These are phyloP conservation scores for Hyparrhenia diplandra DNA, from an alignment of 176 grass and related monocot species.

Conservation along the genomic window DNA sequence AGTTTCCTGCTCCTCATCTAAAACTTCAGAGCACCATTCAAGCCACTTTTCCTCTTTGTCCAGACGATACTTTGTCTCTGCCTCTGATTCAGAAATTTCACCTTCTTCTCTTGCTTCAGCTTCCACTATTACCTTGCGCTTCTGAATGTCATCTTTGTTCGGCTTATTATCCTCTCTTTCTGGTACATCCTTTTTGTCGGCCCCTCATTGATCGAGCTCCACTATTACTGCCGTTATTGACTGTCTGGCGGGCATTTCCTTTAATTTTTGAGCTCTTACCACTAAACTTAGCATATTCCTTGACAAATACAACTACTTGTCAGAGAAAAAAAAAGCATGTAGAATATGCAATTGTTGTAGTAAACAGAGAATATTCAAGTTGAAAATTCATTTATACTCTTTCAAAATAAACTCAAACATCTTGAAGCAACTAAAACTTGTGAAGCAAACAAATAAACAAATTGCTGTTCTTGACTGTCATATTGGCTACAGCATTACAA, in stretches of 20 bases:
- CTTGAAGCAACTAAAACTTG: conserved; percentile 1
- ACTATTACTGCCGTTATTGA: conserved; percentile 55
- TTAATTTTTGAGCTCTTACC: conserved; percentile 65
- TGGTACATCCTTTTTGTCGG: conserved; percentile 53
- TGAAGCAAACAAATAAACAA: conserved; percentile 15
- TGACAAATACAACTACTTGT: conserved; percentile 28
- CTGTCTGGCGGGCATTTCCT: conserved; percentile 44
- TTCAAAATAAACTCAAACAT: neutral
- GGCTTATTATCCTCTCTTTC: conserved; percentile 54
- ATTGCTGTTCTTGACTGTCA: neutral
- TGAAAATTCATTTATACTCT: neutral
- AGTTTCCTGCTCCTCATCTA: conserved; percentile 86
- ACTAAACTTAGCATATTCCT: conserved; percentile 85
- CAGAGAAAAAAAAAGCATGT: conserved; percentile 9
- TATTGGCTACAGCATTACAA: neutral
- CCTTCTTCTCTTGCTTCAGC: conserved; percentile 96
- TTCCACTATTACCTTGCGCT: conserved; percentile 56
- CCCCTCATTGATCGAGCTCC: conserved; percentile 42
- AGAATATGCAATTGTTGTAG: neutral
- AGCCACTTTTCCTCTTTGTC: conserved; percentile 98
- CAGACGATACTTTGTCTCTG: conserved; percentile 63
- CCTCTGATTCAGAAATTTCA: conserved; percentile 98
- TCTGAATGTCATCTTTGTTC: conserved; percentile 53
- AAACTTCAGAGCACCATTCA: conserved; percentile 98
- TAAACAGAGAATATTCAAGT: conserved; percentile 7